Base-by-base conservation (phyloP, 2,329 filamentous ascomycete genomes). In the Monilinia vaccinii-corymbosi region DNA sequence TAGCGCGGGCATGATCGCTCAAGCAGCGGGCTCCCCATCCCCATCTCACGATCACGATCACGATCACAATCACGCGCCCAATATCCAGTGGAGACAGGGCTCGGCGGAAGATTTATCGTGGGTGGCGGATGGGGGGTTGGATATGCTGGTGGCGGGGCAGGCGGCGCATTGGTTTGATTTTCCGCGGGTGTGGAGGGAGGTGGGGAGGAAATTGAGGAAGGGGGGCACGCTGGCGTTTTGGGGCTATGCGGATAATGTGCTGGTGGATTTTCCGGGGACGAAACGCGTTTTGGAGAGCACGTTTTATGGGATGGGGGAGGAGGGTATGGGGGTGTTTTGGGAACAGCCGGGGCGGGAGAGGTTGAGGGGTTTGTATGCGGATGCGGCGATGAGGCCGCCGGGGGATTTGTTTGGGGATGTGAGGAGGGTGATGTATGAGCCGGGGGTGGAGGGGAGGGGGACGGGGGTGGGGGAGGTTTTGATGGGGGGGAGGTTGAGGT, bases 101-200 rank as follows among this genome's bases (percentile, higher is more conserved):
- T 71, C 73, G 1, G 81, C 82, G 1, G 84, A 88, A 66, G 74
- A 80, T 57, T 71, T 85, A 4, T 71, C 72, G 0, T 82, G 80
- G 62, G 60, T 86, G 2, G 56, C 69, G 0, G 77, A 80, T 60
- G 73, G 69, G 6, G 77, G 74, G 4, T 70, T 86, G 1, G 84
- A 87, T 68, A 72, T 78, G 64, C 73, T 77, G 1, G 73, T 77
- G 0, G 75, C 77, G 0, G 78, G 74, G 0, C 83, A 87, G 67
- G 78, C 84, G 9, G 82, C 83, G 45, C 85, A 88, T 69, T 88
- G 84, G 84, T 88, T 88, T 70, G 77, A 86, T 69, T 82, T 81
- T 67, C 45, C 63, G 9, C 75, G 73, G 44, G 76, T 79, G 3
- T 87, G 82, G 80, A 76, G 76, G 0, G 79, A 82, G 66, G 69